Evolutionary conservation across 1,284 basidiomycete species (phyloP).

Genomic region (Cutaneotrichosporon curvatum): DNA sequence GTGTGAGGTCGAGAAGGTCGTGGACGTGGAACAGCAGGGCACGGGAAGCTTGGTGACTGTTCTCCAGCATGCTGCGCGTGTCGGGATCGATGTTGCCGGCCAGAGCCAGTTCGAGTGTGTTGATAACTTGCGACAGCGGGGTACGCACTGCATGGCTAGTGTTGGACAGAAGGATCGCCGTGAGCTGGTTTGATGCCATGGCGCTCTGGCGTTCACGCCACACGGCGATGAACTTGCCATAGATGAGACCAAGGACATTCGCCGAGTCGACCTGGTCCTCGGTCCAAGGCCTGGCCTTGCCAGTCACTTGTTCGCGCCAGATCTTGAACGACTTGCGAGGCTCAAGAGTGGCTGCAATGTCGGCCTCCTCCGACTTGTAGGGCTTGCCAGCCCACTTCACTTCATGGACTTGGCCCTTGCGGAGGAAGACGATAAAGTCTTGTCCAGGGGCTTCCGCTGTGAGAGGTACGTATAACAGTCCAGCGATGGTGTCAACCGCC

Average conservation of each 20-base stretch:
- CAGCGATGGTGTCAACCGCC: constrained; percentile 67
- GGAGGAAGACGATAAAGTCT: constrained; percentile 71
- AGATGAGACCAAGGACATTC: constrained; percentile 70
- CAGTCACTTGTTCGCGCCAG: constrained; percentile 72
- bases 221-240: constrained; percentile 64
- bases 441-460: constrained; percentile 55
- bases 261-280: constrained; percentile 85
- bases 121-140: constrained; percentile 47
- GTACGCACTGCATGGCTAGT: constrained; percentile 72
- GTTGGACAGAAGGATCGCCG: constrained; percentile 74
- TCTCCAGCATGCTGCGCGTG: constrained; percentile 69
- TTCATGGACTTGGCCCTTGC: constrained; percentile 65
- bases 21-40: constrained; percentile 76
- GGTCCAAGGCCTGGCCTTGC: constrained; percentile 67
- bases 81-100: constrained; percentile 70
- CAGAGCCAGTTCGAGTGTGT: constrained; percentile 77
- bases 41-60: constrained; percentile 75
- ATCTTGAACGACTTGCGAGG: constrained; percentile 72
- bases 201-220: constrained; percentile 81
- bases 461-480: constrained; percentile 69
- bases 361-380: constrained; percentile 50
- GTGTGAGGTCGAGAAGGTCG: constrained; percentile 74
- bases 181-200: constrained; percentile 60
- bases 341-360: constrained; percentile 51
- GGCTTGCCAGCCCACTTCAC: constrained; percentile 77